phyloP scores from a whole-genome alignment of 495 filamentous ascomycete genomes.

The Lepraria neglecta region DNA sequence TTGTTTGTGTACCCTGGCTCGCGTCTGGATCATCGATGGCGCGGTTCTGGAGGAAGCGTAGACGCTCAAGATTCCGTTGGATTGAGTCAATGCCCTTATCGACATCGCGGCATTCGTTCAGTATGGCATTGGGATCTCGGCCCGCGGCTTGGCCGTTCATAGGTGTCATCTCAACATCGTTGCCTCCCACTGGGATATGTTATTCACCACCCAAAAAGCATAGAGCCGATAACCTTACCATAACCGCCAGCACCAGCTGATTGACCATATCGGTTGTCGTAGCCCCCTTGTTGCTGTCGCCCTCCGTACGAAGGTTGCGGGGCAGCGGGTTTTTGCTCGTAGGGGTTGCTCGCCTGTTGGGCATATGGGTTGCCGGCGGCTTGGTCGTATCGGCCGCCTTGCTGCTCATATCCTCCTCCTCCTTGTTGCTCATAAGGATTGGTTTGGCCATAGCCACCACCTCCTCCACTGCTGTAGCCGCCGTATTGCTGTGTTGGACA shows the following conservation, averaged over 20 bases:
- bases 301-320: slow-evolving; percentile 31
- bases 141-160: slow-evolving; percentile 45
- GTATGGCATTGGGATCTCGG: slow-evolving; percentile 61
- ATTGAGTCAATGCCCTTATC: slow-evolving; percentile 69
- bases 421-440: slow-evolving; percentile 54
- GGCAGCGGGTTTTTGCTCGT: slow-evolving; percentile 34
- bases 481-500: slow-evolving; percentile 15
- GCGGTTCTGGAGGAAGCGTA: slow-evolving; percentile 52
- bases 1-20: slow-evolving; percentile 43
- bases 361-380: slow-evolving; percentile 35
- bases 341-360: slow-evolving; percentile 42
- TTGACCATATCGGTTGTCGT: slow-evolving; percentile 41
- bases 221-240: slow-evolving; percentile 33
- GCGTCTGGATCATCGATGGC: slow-evolving; percentile 55
- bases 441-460: slow-evolving; percentile 53
- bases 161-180: slow-evolving; percentile 58
- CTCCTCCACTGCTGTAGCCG: slow-evolving; percentile 24
- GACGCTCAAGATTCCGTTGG: slow-evolving; percentile 54
- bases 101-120: slow-evolving; percentile 77
- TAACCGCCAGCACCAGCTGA: slow-evolving; percentile 35
- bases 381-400: slow-evolving; percentile 27
- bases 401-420: slow-evolving; percentile 4
- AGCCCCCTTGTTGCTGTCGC: slow-evolving; percentile 32
- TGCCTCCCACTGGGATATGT: slow-evolving; percentile 32
- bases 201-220: slow-evolving; percentile 20